Conservation (phyloP, 495 filamentous ascomycete genomes). For the Platismatia glauca region DNA sequence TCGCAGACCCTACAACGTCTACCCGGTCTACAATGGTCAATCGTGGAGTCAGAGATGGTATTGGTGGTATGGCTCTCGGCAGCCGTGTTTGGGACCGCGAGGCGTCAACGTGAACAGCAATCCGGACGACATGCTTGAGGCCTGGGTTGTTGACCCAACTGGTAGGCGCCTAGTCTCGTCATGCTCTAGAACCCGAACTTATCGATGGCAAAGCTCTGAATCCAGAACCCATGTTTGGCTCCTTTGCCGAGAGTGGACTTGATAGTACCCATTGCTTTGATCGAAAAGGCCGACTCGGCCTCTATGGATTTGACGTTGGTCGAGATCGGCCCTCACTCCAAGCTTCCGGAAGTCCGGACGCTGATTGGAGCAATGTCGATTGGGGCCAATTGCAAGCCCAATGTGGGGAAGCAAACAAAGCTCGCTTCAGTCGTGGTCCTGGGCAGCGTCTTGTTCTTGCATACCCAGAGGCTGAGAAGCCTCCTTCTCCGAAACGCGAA, state of each 20-base stretch:
- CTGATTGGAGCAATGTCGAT: background rate
- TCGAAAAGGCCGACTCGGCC: slow-evolving; percentile 34
- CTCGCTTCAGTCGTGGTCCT: background rate
- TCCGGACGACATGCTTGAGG: slow-evolving; percentile 2
- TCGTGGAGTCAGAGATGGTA: background rate
- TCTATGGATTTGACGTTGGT: background rate
- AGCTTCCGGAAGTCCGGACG: background rate
- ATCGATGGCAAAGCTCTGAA: slow-evolving; percentile 16
- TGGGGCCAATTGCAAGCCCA: background rate
- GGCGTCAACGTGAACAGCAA: slow-evolving; percentile 2
- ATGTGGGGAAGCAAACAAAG: background rate
- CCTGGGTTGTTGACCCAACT: background rate
- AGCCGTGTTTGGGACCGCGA: slow-evolving; percentile 6
- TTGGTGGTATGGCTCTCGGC: slow-evolving; percentile 6
- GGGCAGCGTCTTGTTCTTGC: background rate
- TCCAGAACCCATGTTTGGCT: slow-evolving; percentile 37
- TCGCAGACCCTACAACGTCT: background rate
- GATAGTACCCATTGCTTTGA: slow-evolving; percentile 42
- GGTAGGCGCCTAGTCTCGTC: background rate
- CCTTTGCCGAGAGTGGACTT: slow-evolving; percentile 37
- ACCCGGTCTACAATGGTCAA: background rate
- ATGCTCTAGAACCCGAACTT: background rate
- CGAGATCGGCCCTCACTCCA: background rate
- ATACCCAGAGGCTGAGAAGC: background rate
- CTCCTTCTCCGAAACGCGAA: background rate